Evolutionary conservation across 176 grass and related monocot genomes (phyloP).

Genomic region (Elaeis guineensis): DNA sequence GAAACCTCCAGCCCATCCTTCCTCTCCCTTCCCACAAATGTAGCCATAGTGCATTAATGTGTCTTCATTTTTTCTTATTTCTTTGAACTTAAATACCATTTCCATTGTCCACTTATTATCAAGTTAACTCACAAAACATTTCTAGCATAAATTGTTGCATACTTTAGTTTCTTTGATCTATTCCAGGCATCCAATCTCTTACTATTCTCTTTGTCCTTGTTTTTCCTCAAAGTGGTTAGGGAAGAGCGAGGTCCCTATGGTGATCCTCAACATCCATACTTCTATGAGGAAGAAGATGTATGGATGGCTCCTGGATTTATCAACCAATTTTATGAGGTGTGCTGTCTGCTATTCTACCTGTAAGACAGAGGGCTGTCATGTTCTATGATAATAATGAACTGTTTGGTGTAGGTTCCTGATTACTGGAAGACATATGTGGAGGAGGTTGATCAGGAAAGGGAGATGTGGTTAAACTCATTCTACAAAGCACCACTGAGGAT

Average conservation of each 20-base stretch:
- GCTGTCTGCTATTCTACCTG: neutral
- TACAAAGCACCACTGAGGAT: constrained; percentile 35
- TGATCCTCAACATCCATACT: constrained; percentile 35
- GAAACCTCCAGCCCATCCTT: too few relatives aligned
- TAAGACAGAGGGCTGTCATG: neutral
- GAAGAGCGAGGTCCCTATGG: constrained; percentile 27
- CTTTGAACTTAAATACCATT: too few relatives aligned
- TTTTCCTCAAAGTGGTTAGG: constrained; percentile 21
- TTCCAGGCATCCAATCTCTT: neutral
- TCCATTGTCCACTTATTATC: too few relatives aligned
- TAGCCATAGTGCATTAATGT: too few relatives aligned
- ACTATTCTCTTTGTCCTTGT: neutral
- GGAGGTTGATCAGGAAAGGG: constrained; percentile 34
- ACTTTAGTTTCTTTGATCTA: too few relatives aligned
- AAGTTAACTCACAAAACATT: too few relatives aligned
- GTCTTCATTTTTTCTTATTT: too few relatives aligned
- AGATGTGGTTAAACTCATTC: constrained; percentile 31
- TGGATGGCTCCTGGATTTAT: constrained; percentile 39
- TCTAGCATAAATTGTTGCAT: too few relatives aligned
- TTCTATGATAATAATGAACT: neutral
- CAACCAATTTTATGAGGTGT: constrained; percentile 36
- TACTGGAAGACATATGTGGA: constrained; percentile 30
- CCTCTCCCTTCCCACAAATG: too few relatives aligned
- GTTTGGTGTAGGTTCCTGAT: constrained; percentile 12
- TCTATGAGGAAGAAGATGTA: constrained; percentile 33